A percentile compares a stretch with the other conserved stretches of the same genome.
Evolutionary conservation across 2,329 filamentous ascomycete genomes (phyloP).

Genomic region (Neodidymelliopsis sp.): DNA sequence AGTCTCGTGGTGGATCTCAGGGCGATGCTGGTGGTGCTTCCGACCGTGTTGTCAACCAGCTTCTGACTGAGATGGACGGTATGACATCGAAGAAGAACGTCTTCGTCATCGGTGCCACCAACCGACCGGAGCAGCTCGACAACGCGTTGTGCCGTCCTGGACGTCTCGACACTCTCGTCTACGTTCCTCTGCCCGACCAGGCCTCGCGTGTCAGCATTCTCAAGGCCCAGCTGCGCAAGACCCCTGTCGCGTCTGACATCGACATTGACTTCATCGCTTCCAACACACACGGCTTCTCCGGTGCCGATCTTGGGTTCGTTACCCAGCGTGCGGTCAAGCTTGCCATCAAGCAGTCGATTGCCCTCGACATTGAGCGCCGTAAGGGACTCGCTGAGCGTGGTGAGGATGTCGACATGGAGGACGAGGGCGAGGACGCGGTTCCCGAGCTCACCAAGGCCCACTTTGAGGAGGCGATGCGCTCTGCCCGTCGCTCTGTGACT

Average conservation of each 20-base stretch:
- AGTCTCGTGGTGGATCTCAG: conserved; percentile 95
- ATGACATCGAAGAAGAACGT: conserved; percentile 99
- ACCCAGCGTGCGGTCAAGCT: conserved; percentile 99
- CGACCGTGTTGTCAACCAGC: conserved; percentile 99
- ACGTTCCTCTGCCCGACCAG: conserved; percentile 95
- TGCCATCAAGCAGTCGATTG: conserved; percentile 97
- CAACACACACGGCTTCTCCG: conserved; percentile 98
- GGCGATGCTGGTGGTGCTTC: conserved; percentile 98
- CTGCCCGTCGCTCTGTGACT: conserved; percentile 89
- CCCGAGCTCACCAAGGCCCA: conserved; percentile 95
- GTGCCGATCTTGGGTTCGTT: conserved; percentile 99
- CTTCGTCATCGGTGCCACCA: conserved; percentile 98
- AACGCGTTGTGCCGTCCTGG: conserved; percentile 97
- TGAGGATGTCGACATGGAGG: conserved; percentile 76
- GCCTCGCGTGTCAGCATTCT: conserved; percentile 87
- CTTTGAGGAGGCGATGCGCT: conserved; percentile 98
- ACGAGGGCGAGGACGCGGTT: conserved; percentile 85
- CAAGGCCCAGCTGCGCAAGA: conserved; percentile 97
- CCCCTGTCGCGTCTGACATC: conserved; percentile 85
- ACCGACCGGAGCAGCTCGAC: conserved; percentile 97
- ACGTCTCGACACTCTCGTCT: conserved; percentile 98
- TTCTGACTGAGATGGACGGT: conserved; percentile 98
- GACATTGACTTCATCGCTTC: conserved; percentile 90
- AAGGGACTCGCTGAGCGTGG: conserved; percentile 84
- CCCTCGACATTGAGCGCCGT: conserved; percentile 83